Evolutionary conservation across 2,329 filamentous ascomycete genomes (phyloP).

Genomic region (Grosmannia serpens): DNA sequence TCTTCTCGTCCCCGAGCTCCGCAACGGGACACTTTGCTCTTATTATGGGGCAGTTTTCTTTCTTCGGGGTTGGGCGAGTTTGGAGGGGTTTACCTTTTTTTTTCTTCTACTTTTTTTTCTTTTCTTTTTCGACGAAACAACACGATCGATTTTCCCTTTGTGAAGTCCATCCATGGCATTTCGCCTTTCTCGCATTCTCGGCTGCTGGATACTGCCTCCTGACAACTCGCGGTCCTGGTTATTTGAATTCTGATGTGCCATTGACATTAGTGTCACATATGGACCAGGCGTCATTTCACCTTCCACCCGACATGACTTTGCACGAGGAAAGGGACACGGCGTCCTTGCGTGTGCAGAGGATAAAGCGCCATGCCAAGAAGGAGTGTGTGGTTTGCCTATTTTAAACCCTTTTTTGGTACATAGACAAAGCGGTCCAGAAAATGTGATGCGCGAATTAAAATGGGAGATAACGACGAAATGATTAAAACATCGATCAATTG

Average conservation of each 20-base stretch:
- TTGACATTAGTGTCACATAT: not conserved
- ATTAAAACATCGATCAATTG: not conserved
- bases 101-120: not conserved
- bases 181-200: constrained; percentile 6
- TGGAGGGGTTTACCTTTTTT: not conserved
- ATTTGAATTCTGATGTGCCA: not conserved
- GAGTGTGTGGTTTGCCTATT: not conserved
- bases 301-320: not conserved
- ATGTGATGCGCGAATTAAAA: not conserved
- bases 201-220: constrained; percentile 7
- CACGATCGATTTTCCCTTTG: not conserved
- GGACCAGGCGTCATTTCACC: not conserved
- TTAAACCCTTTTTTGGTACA: not conserved
- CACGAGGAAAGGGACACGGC: not conserved
- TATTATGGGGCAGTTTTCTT: not conserved
- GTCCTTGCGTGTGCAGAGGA: not conserved
- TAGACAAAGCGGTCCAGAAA: constrained; percentile 3
- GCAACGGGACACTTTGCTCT: not conserved
- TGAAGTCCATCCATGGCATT: not conserved
- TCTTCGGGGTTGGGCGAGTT: not conserved
- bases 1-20: not conserved
- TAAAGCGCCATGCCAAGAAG: not conserved
- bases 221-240: not conserved
- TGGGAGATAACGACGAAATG: constrained; percentile 3
- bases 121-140: not conserved